Conservation (phyloP, 768 basidiomycete genomes). For the Suillus alpinus region DNA sequence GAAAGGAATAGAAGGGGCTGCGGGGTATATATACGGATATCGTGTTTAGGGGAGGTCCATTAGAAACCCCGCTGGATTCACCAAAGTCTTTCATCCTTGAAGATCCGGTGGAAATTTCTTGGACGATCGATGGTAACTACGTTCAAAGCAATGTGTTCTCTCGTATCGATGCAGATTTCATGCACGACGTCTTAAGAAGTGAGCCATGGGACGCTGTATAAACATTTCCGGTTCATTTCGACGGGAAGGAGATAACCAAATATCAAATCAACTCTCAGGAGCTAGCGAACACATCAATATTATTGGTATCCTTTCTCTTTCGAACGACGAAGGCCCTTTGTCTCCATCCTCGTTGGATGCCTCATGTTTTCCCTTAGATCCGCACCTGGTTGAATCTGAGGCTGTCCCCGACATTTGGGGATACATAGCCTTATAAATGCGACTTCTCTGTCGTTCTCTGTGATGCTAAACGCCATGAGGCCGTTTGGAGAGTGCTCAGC, state of each 20-base stretch:
- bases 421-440: not conserved
- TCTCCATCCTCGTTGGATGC: not conserved
- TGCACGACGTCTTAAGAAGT: not conserved
- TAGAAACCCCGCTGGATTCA: not conserved
- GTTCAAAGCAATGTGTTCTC: not conserved
- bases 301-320: not conserved
- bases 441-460: not conserved
- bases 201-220: not conserved
- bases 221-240: not conserved
- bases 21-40: not conserved
- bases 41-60: conserved; percentile 2
- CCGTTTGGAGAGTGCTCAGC: not conserved
- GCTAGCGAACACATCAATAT: not conserved
- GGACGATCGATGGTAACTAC: not conserved
- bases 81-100: not conserved
- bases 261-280: not conserved
- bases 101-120: not conserved
- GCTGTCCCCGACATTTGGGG: not conserved
- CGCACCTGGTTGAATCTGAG: not conserved
- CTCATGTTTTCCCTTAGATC: not conserved
- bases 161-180: not conserved
- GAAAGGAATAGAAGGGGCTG: not conserved
- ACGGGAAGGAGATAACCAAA: not conserved
- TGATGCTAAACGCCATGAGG: not conserved
- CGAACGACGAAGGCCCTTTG: not conserved